Base-by-base conservation (phyloP, 164 flowering plant species). In the Umbilicus rupestris region DNA sequence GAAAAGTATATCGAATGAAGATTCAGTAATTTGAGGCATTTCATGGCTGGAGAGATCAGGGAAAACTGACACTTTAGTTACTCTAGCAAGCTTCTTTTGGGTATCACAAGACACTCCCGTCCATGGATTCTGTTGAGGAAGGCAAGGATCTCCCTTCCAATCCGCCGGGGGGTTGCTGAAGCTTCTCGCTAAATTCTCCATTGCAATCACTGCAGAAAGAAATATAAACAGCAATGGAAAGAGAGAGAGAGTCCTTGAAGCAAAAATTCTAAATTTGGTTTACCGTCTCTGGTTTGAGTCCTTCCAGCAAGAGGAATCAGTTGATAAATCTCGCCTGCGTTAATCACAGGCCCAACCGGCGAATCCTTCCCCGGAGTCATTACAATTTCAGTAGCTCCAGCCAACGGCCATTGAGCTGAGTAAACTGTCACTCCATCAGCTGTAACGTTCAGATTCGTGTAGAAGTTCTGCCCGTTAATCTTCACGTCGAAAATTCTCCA, bases 91-190 rank as follows among this genome's bases (percentile, higher is more conserved):
- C 58, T 79, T 76, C 41, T 70, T 79, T 0, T 44, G 20, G 15
- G 88, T 73, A 3, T 42, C 46, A 60, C 97, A 95, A 5, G 74
- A 68, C 49, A 95, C 84, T 64, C 99, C 97, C 2, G 86, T 86
- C 99, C 99, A 92, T 31, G 93, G 75, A 66, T 87, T 68, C 49
- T 72, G 68, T 22, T 6, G 37, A 39, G 97, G 99, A 66, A 88
- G 68, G 74, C 97, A 95, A n/a, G 99, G 98, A 78, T 95, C 97
- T 8, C 96, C 98, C 9, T 47, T 72, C 99, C 99, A 95, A 76
- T 92, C 96, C 0, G 77, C 28, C 5, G 96, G 97, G 14, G 81
- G 86, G 68, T 86, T 84, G 47, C 73, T 65, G 7, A 92, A 74
- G 68, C 78, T 70, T 79, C 76, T 83, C 28, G 80, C 82, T 17